phyloP scores from a whole-genome alignment of 2,329 filamentous ascomycete genomes.

The Pseudomassariella vexata region DNA sequence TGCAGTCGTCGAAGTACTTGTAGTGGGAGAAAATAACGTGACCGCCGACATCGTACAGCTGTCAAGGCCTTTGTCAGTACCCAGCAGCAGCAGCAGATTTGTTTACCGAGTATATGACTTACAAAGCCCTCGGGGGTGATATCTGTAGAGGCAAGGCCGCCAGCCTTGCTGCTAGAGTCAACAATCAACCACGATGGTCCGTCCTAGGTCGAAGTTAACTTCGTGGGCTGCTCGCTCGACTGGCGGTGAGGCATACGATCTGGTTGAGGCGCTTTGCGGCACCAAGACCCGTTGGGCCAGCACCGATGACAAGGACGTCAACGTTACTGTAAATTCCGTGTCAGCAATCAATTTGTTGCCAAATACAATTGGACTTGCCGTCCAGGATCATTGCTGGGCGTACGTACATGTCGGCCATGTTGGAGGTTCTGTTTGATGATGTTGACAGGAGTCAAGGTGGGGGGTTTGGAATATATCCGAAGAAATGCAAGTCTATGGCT shows the following conservation, averaged over 20 bases:
- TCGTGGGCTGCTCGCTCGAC: conserved; percentile 15
- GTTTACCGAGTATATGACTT: conserved; percentile 44
- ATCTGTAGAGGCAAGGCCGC: conserved; percentile 94
- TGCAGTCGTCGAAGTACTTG: conserved; percentile 99
- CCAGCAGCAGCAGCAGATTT: conserved; percentile 6
- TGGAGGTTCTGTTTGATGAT: too few species aligned
- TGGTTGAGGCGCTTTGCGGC: conserved; percentile 97
- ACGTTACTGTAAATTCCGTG: conserved; percentile 58
- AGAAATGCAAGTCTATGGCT: too few species aligned
- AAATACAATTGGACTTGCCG: too few species aligned
- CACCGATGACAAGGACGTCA: conserved; percentile 96
- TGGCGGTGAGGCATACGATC: conserved; percentile 59
- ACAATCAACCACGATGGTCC: conserved; percentile 94
- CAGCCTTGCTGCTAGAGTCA: conserved; percentile 85
- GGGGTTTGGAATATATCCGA: too few species aligned
- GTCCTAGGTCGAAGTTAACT: conserved; percentile 50
- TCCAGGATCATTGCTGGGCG: background rate
- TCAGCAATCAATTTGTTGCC: conserved; percentile 1
- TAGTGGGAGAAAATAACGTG: conserved; percentile 99
- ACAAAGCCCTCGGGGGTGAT: conserved; percentile 95
- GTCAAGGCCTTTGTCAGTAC: conserved; percentile 5
- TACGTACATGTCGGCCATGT: conserved; percentile 8
- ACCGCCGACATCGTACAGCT: conserved; percentile 98
- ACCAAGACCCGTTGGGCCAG: conserved; percentile 94
- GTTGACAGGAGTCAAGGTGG: too few species aligned